phyloP scores from a whole-genome alignment of 768 basidiomycete genomes.

The Mycena metata region DNA sequence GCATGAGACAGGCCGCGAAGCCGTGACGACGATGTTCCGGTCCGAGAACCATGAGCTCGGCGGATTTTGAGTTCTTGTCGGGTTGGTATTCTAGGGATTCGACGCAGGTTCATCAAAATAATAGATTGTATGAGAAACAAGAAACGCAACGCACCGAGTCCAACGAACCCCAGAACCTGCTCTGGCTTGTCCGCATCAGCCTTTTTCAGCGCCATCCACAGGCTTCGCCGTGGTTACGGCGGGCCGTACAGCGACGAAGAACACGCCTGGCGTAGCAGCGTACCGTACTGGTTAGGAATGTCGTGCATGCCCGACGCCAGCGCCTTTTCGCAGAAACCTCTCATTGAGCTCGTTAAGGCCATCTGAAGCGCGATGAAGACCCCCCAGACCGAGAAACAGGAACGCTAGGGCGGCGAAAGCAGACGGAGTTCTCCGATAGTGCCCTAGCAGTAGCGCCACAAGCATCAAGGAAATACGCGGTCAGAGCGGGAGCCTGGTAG shows the following conservation, averaged over 20 bases:
- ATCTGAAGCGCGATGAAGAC: background rate
- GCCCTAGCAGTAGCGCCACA: background rate
- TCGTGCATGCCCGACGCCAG: constrained; percentile 22
- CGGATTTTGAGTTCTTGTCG: background rate
- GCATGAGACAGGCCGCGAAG: constrained; percentile 13
- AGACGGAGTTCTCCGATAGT: background rate
- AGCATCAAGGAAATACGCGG: constrained; percentile 15
- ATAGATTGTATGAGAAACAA: background rate
- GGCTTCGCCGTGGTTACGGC: too few relatives aligned
- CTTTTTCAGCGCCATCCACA: background rate
- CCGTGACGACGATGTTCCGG: constrained; percentile 9
- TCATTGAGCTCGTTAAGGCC: background rate
- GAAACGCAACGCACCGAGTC: constrained; percentile 20
- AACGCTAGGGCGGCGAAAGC: background rate
- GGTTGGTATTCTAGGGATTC: constrained; percentile 3
- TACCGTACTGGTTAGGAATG: constrained; percentile 23
- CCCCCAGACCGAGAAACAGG: background rate
- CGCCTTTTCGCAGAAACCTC: constrained; percentile 7
- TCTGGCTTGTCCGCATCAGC: constrained; percentile 1
- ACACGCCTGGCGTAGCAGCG: background rate
- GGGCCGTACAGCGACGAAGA: constrained; percentile 21
- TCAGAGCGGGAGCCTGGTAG: background rate
- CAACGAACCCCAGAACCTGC: constrained; percentile 22
- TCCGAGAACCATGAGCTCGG: constrained; percentile 19
- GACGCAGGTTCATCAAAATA: background rate